These are phyloP conservation scores for Xylaria cubensis DNA, from an alignment of 495 filamentous ascomycete genomes.

Conservation along the genomic window DNA sequence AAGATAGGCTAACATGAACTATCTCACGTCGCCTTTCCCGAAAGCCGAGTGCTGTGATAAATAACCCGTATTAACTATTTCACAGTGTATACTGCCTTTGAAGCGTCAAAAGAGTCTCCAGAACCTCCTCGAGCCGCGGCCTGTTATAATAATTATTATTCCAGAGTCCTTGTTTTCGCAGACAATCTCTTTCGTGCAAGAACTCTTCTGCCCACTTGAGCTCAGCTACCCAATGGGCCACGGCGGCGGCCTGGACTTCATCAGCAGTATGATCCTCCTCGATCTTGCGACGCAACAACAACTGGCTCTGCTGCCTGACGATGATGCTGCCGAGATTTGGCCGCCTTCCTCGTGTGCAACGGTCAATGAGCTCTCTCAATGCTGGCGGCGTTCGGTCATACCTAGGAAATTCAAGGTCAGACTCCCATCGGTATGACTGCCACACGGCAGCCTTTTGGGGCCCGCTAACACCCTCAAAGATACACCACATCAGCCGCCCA, in stretches of 20 bases:
- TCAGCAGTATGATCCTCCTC: slow-evolving; percentile 33
- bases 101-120: slow-evolving; percentile 34
- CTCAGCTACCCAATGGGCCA: slow-evolving; percentile 50
- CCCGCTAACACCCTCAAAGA: slow-evolving; percentile 57
- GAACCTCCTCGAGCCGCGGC: slow-evolving; percentile 46
- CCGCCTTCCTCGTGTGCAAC: slow-evolving; percentile 53
- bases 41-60: background rate
- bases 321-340: slow-evolving; percentile 44
- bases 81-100: slow-evolving; percentile 21
- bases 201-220: slow-evolving; percentile 50
- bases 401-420: slow-evolving; percentile 55
- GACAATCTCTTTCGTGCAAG: slow-evolving; percentile 39
- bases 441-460: slow-evolving; percentile 55
- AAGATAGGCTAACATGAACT: background rate
- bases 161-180: slow-evolving; percentile 45
- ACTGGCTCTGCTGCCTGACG: slow-evolving; percentile 44
- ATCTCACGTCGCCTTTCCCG: background rate
- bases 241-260: slow-evolving; percentile 42
- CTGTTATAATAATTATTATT: slow-evolving; percentile 51
- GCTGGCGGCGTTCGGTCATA: slow-evolving; percentile 46
- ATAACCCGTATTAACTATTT: background rate
- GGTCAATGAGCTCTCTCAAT: slow-evolving; percentile 49
- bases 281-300: slow-evolving; percentile 41
- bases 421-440: slow-evolving; percentile 56
- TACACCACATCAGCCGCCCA: slow-evolving; percentile 58